Evolutionary conservation across 2,329 filamentous ascomycete species (phyloP).

Genomic region (Biscogniauxia marginata): DNA sequence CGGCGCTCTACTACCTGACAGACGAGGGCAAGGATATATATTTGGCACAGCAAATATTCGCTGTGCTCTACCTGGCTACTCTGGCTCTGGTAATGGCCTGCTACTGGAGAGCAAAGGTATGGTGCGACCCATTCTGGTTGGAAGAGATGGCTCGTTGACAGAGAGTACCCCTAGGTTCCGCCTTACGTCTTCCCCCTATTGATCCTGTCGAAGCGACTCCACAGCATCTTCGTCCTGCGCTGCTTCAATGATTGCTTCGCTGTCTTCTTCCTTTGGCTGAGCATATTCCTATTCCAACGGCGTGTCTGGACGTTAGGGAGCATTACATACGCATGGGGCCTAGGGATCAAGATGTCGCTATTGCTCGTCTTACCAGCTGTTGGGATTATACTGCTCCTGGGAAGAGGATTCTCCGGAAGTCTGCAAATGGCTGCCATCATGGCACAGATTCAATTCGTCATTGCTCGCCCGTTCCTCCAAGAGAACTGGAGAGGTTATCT

Average conservation of each 20-base stretch:
- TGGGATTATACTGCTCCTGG: slow-evolving; percentile 72
- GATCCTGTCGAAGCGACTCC: slow-evolving; percentile 84
- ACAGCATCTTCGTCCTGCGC: slow-evolving; percentile 88
- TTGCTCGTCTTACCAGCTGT: slow-evolving; percentile 81
- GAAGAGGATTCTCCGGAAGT: slow-evolving; percentile 63
- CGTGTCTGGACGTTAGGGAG: slow-evolving; percentile 72
- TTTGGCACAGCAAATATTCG: slow-evolving; percentile 82
- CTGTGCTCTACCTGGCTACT: slow-evolving; percentile 72
- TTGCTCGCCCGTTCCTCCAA: slow-evolving; percentile 66
- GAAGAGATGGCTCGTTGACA: neutral
- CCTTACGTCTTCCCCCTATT: slow-evolving; percentile 86
- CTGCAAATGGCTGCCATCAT: slow-evolving; percentile 71
- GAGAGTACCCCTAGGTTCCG: slow-evolving; percentile 57
- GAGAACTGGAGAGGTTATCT: slow-evolving; percentile 70
- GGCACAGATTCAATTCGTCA: slow-evolving; percentile 70
- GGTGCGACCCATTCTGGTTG: neutral
- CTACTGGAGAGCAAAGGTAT: slow-evolving; percentile 71
- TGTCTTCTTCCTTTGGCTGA: slow-evolving; percentile 75
- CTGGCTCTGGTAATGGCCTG: slow-evolving; percentile 77
- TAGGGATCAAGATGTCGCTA: slow-evolving; percentile 95
- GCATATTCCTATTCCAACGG: slow-evolving; percentile 76
- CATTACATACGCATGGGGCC: slow-evolving; percentile 70
- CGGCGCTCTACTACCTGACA: slow-evolving; percentile 74
- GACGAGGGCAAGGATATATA: slow-evolving; percentile 72
- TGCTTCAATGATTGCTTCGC: slow-evolving; percentile 97